Percentiles rank a stretch among this genome's conserved stretches.
phyloP scores from a whole-genome alignment of 352 stramenopile genomes.

The Pythium scleroteichum region DNA sequence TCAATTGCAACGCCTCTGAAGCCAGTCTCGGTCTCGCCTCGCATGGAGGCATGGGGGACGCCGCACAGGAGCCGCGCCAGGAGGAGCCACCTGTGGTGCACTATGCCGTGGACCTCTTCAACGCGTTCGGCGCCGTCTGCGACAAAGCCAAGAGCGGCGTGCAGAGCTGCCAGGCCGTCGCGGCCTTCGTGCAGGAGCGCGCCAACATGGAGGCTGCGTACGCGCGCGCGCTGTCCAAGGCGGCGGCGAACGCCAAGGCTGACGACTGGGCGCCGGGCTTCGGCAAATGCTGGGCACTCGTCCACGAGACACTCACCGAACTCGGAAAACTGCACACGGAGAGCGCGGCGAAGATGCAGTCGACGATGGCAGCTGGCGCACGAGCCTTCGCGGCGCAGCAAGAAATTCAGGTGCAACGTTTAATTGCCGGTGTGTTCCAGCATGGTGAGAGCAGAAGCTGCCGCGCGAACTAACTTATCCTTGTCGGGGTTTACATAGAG shows the following conservation, averaged over 20 bases:
- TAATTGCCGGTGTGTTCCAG: conserved; percentile 52
- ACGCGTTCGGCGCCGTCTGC: conserved; percentile 68
- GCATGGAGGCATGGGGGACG: conserved; percentile 1
- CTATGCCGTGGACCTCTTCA: conserved; percentile 76
- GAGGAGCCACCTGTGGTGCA: conserved; percentile 10
- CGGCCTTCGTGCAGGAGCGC: conserved; percentile 61
- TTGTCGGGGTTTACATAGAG: conserved; percentile 34
- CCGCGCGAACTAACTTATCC: not conserved
- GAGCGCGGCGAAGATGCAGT: conserved; percentile 66
- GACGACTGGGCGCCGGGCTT: conserved; percentile 77
- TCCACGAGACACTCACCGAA: conserved; percentile 56
- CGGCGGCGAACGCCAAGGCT: conserved; percentile 58
- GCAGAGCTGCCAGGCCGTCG: conserved; percentile 73
- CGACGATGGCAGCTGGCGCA: conserved; percentile 49
- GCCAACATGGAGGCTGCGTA: conserved; percentile 61
- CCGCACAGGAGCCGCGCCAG: not conserved
- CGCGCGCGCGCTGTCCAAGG: conserved; percentile 54
- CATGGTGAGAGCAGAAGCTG: too few relatives aligned
- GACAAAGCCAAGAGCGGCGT: conserved; percentile 77
- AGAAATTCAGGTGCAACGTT: conserved; percentile 71
- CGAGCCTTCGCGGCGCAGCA: conserved; percentile 75
- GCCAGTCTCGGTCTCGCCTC: not conserved
- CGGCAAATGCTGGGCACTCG: conserved; percentile 49
- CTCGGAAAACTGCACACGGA: conserved; percentile 55
- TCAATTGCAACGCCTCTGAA: not conserved